phyloP scores from a whole-genome alignment of 1,139 yeast species.

The Taphrina betulina region DNA sequence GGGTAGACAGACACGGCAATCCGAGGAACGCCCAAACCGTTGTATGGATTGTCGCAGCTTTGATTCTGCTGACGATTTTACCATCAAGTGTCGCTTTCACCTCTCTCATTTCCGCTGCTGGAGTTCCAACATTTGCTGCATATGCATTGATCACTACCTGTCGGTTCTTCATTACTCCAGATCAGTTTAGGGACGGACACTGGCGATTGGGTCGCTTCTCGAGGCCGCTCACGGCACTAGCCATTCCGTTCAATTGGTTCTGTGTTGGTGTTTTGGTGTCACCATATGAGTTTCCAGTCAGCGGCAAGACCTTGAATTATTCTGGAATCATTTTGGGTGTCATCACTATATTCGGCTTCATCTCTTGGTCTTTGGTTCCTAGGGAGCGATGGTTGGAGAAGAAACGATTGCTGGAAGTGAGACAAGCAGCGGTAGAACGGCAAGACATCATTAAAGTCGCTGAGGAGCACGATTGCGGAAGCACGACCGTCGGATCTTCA shows the following conservation, averaged over 20 bases:
- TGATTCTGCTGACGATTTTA: constrained; percentile 40
- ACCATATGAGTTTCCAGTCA: constrained; percentile 66
- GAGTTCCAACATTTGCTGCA: constrained; percentile 41
- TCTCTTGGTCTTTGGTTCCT: constrained; percentile 52
- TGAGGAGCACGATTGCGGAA: not conserved
- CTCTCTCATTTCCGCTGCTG: constrained; percentile 41
- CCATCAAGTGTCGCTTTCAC: constrained; percentile 41
- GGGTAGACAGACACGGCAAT: constrained; percentile 38
- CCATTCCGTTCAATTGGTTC: constrained; percentile 60
- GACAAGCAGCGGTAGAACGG: constrained; percentile 9
- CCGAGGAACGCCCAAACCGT: constrained; percentile 41
- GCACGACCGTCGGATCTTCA: no score
- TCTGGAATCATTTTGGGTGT: constrained; percentile 65
- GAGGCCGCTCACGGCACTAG: constrained; percentile 43
- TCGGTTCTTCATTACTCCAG: constrained; percentile 40
- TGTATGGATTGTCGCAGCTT: constrained; percentile 40
- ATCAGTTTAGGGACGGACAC: constrained; percentile 37
- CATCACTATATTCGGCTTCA: constrained; percentile 54
- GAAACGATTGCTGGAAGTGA: constrained; percentile 23
- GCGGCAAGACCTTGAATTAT: constrained; percentile 65
- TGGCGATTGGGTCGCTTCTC: constrained; percentile 40
- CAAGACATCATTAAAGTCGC: not conserved
- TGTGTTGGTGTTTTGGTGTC: constrained; percentile 65
- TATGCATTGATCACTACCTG: constrained; percentile 41
- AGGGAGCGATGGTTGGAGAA: constrained; percentile 40